Evolutionary conservation across 352 stramenopile species (phyloP), one percentile per base, ranked within the genome.

Genomic region (Globisporangium okanoganense): DNA sequence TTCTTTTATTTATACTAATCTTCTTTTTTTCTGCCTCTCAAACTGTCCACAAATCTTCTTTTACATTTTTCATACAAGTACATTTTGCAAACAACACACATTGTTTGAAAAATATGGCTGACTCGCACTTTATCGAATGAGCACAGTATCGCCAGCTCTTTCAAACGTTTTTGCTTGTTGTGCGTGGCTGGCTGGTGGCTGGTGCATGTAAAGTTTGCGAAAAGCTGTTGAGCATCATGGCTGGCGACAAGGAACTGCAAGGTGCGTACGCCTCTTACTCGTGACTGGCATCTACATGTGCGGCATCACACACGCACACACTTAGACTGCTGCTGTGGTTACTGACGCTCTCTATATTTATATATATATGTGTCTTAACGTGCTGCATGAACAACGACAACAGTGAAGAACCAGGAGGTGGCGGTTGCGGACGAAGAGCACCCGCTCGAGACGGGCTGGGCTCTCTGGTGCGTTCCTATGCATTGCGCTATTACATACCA

Each of bases 361-460:
- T 50, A 4, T 33, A 9, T 56, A 1, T 27, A 3, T 20, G n/a
- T 44, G 40, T 13, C 41, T 1, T 56, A 7, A n/a, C 6, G 20
- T 50, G 31, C 44, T 38, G n/a, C 10, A 22, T 22, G 33, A 35
- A 18, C 24, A 24, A 14, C n/a, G n/a, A n/a, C 41, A 7, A 41
- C 60, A 66, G 61, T 56, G 38, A 66, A 61, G 61, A 49, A 60
- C 29, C 61, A 61, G 27, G 61, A 66, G 20, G 24, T 38, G 44
- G 53, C 20, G 20, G 43, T n/a, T 44, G 61, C 61, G n/a, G 61
- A 88, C 60, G 76, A 82, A 43, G 85, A 94, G 66, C 91, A 97
- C 72, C 76, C 72, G 56, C 69, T 97, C 31, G 78, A 97, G 69
- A 95, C 91, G 44, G 71, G 76, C 61, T 97, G 91, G 91, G 87